Evolutionary conservation across 495 filamentous ascomycete species (phyloP), one percentile per base, ranked within the genome.

Genomic region (Chlorociboria aeruginascens): DNA sequence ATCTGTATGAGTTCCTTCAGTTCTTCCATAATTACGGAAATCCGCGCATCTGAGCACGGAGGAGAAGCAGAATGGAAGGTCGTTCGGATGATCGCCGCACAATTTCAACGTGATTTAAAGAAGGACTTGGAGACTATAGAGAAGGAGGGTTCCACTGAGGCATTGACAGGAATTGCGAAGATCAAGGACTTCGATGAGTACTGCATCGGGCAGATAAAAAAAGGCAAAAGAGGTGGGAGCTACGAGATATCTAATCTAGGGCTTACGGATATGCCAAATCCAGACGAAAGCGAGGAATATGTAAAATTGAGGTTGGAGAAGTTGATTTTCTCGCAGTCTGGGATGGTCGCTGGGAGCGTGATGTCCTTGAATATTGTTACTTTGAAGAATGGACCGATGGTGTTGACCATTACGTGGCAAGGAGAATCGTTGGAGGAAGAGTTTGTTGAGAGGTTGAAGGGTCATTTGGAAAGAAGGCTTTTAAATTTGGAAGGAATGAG

Each of bases 191-290:
- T 49, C 37, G 44, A 48, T 13, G 29, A 34, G 8, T 50, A 46
- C 44, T 55, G 49, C 44, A 41, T 46, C n/a, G 28, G 42, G 6
- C 44, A 36, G 12, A 50, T 54, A n/a, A 46, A 40, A 11, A 49
- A 43, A 41, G 32, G 38, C 20, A 25, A 4, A 25, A 41, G 61
- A 6, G 44, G 49, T 7, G 20, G 34, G 8, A 58, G 57, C 25
- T 64, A 53, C 43, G 51, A 61, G 45, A 20, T 62, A 0, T 53
- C 55, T 1, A 59, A 59, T 44, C 34, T 64, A n/a, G 61, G 59
- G 9, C 32, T 52, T 14, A 36, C 50, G 9, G 42, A 49, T 17
- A 31, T 61, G 12, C 43, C 54, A 8, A 45, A 50, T 20, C n/a
- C 14, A 25, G 45, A 1, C 1, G 20, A 4, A 25, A 25, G 4